Percentiles rank a stretch among this genome's conserved stretches.
These are phyloP conservation scores for Orbilia blumenaviensis DNA, from an alignment of 2,329 filamentous ascomycete genomes.

Conservation along the genomic window DNA sequence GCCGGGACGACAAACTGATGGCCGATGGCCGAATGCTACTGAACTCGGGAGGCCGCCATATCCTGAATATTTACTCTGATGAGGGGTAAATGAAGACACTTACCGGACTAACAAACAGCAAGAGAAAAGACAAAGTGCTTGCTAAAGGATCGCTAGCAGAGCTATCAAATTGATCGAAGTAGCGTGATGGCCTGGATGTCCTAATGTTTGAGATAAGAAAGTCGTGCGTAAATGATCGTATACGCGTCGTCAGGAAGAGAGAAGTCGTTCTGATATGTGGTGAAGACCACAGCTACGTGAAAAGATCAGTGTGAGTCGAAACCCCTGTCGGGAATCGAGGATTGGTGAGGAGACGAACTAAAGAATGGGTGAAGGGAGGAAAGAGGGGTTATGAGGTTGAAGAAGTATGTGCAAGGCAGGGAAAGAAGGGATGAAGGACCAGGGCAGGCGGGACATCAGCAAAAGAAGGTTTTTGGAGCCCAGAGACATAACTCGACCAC, in stretches of 20 bases:
- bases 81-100: conserved; percentile 39
- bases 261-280: conserved; percentile 41
- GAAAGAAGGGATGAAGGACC: conserved; percentile 48
- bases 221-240: conserved; percentile 55
- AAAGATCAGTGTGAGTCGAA: conserved; percentile 28
- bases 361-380: conserved; percentile 42
- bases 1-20: not conserved
- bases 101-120: conserved; percentile 38
- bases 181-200: conserved; percentile 33
- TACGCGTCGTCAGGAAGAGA: conserved; percentile 52
- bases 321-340: conserved; percentile 27
- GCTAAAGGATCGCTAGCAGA: conserved; percentile 54
- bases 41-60: conserved; percentile 23
- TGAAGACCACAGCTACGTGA: conserved; percentile 52
- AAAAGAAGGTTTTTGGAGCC: conserved; percentile 33
- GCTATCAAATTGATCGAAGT: conserved; percentile 41
- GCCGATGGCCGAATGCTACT: conserved; percentile 8
- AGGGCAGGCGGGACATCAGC: conserved; percentile 26
- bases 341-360: conserved; percentile 26
- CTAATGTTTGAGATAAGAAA: conserved; percentile 42
- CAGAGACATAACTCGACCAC: conserved; percentile 43
- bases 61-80: not conserved
- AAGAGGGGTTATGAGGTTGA: conserved; percentile 49
- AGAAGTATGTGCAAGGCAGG: conserved; percentile 40
- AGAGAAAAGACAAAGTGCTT: conserved; percentile 36